These are phyloP conservation scores for Eimeria necatrix DNA, from an alignment of 169 alveolate genomes.

Conservation along the genomic window DNA sequence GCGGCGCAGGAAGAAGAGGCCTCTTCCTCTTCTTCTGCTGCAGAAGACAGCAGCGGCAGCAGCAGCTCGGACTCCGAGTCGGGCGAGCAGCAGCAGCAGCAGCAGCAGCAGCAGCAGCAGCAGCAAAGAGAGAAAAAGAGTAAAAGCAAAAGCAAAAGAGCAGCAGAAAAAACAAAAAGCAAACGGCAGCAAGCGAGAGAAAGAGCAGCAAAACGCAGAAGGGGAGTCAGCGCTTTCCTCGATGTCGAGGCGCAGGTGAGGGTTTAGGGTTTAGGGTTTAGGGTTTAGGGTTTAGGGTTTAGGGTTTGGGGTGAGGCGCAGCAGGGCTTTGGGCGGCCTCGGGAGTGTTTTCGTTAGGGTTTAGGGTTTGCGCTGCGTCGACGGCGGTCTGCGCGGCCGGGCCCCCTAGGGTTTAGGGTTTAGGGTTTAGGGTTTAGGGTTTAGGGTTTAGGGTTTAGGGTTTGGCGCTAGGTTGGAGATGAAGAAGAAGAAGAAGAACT, in stretches of 20 bases:
- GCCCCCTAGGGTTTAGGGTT: background rate
- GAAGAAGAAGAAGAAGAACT: slow-evolving; percentile 58
- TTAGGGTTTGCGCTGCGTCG: background rate
- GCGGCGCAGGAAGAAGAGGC: slow-evolving; percentile 95
- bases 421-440: background rate
- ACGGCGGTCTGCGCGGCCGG: background rate
- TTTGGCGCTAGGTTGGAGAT: slow-evolving; percentile 37
- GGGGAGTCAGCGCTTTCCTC: slow-evolving; percentile 55
- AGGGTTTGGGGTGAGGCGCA: background rate
- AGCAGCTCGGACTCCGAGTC: background rate
- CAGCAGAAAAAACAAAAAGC: background rate
- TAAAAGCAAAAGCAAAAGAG: background rate
- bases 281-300: background rate
- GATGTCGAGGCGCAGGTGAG: slow-evolving; percentile 72
- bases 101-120: background rate
- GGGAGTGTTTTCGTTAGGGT: background rate
- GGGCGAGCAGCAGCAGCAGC: no score
- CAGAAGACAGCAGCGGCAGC: background rate
- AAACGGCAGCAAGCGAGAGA: background rate
- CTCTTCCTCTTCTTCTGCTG: background rate
- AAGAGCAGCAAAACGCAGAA: slow-evolving; percentile 6
- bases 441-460: background rate
- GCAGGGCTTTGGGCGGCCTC: background rate
- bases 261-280: background rate
- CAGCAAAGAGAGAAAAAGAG: background rate